Base-by-base conservation (phyloP, 2,329 filamentous ascomycete species). In the Alternaria brassicae region DNA sequence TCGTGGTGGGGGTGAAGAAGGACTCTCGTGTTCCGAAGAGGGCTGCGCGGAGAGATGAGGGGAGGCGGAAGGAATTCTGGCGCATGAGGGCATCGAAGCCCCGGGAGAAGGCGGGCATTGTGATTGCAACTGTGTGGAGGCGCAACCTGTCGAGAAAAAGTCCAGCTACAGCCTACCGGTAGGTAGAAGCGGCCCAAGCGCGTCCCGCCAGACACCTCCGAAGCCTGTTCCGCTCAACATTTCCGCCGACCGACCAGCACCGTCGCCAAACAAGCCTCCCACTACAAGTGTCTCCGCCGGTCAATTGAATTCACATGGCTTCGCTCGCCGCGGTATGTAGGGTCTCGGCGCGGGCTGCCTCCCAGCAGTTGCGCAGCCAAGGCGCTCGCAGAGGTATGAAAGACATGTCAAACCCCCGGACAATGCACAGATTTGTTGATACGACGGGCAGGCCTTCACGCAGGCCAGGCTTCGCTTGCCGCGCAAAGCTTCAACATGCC, bases 401-500 rank as follows among this genome's bases (percentile, higher is more conserved):
- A 53, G 61, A 19, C 27, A 25, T 13, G 45, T 17, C 59, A 27
- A 53, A 55, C 30, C 23, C 53, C 53, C 61, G 58, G 62, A 39
- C 45, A 63, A 53, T 53, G 49, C 47, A 54, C 23, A 53, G 48
- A 17, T 41, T 21, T 27, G 63, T 65, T 77, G 64, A 76, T 63
- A 57, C 34, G 57, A 52, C 56, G 54, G 55, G 27, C 48, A 92
- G 90, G 85, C 70, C 88, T 91, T 77, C 83, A 85, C 67, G 86
- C 88, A 40, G 87, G 86, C 55, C 80, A 87, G 58, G 81, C 84
- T 68, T 83, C 82, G 70, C 84, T 89, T 69, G 92, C 90, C 49
- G 92, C 92, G 23, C 89, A 93, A 66, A 95, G 93, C 80, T 93
- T 96, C 81, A 91, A 88, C 55, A 96, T 96, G 93, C 92, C 92